Evolutionary conservation across 352 stramenopile genomes (phyloP).

Genomic region (Phytophthora idaei): DNA sequence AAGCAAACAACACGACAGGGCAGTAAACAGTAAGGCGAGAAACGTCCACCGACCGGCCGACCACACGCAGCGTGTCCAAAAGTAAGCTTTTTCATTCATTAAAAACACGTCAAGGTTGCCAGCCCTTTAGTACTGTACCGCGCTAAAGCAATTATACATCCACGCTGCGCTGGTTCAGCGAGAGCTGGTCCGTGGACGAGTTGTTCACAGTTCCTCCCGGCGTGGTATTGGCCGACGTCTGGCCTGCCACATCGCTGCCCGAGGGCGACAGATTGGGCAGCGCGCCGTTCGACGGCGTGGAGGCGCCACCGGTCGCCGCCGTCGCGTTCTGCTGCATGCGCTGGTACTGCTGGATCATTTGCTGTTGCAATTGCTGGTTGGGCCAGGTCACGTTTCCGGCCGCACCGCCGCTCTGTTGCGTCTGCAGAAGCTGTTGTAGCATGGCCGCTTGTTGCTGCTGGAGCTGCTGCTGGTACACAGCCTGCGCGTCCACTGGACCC

Average conservation of each 20-base stretch:
- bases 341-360: constrained; percentile 91
- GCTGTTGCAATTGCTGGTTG: constrained; percentile 84
- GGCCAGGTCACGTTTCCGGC: constrained; percentile 62
- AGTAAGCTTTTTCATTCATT: constrained; percentile 33
- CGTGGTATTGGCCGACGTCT: constrained; percentile 30
- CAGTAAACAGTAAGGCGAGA: too few species aligned
- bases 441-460: constrained; percentile 89
- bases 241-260: constrained; percentile 41
- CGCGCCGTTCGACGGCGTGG: constrained; percentile 31
- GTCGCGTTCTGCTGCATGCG: constrained; percentile 49
- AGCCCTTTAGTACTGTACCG: constrained; percentile 18
- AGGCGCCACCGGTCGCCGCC: constrained; percentile 5
- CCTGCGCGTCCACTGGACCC: constrained; percentile 70
- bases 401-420: constrained; percentile 74
- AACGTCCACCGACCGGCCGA: too few species aligned
- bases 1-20: too few species aligned
- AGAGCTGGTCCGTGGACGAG: constrained; percentile 60
- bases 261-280: constrained; percentile 52
- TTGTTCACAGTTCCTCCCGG: constrained; percentile 18
- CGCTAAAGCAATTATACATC: constrained; percentile 55
- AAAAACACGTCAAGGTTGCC: constrained; percentile 31
- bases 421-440: constrained; percentile 88
- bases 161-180: constrained; percentile 76
- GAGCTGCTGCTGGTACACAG: constrained; percentile 88
- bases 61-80: background rate